A percentile compares a stretch with the other conserved stretches of the same genome.
These are phyloP conservation scores for Blastocystis sp. DNA, from an alignment of 352 stramenopile species.

Conservation along the genomic window DNA sequence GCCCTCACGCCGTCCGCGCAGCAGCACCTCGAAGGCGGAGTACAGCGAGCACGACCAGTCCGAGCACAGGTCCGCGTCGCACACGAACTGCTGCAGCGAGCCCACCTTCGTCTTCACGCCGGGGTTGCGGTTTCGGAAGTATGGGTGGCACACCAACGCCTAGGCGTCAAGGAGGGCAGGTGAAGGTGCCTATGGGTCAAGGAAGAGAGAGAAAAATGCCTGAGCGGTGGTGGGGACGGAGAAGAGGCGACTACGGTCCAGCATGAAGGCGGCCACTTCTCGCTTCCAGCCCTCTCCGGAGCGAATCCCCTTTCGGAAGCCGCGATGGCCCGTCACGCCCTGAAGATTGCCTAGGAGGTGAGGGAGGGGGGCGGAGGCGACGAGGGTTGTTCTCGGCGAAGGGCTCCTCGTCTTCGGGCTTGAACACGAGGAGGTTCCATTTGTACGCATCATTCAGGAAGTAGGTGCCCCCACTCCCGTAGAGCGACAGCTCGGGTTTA, in stretches of 20 bases:
- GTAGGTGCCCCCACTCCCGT: slow-evolving; percentile 95
- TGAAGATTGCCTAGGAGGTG: slow-evolving; percentile 21
- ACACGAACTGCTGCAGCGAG: slow-evolving; percentile 92
- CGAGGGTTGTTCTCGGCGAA: slow-evolving; percentile 94
- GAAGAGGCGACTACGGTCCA: slow-evolving; percentile 83
- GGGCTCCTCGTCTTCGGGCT: slow-evolving; percentile 95
- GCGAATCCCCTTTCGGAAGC: slow-evolving; percentile 76
- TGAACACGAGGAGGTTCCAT: slow-evolving; percentile 91
- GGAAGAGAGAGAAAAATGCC: slow-evolving; percentile 77
- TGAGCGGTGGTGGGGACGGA: slow-evolving; percentile 82
- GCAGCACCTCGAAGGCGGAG: slow-evolving; percentile 62
- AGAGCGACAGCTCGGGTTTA: slow-evolving; percentile 86
- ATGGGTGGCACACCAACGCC: slow-evolving; percentile 79
- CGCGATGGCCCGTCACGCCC: slow-evolving; percentile 66
- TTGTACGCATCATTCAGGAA: slow-evolving; percentile 90
- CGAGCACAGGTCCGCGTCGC: slow-evolving; percentile 88
- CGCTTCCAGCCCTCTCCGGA: slow-evolving; percentile 91
- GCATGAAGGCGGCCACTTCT: slow-evolving; percentile 92
- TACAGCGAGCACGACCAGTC: slow-evolving; percentile 86
- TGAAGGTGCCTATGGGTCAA: slow-evolving; percentile 78
- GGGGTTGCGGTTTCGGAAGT: slow-evolving; percentile 77
- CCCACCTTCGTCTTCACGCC: slow-evolving; percentile 86
- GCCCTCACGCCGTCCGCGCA: neutral
- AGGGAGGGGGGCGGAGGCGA: slow-evolving; percentile 79
- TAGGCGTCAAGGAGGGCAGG: slow-evolving; percentile 81